phyloP scores from a whole-genome alignment of 495 filamentous ascomycete species.

The Trichoderma asperelloides region DNA sequence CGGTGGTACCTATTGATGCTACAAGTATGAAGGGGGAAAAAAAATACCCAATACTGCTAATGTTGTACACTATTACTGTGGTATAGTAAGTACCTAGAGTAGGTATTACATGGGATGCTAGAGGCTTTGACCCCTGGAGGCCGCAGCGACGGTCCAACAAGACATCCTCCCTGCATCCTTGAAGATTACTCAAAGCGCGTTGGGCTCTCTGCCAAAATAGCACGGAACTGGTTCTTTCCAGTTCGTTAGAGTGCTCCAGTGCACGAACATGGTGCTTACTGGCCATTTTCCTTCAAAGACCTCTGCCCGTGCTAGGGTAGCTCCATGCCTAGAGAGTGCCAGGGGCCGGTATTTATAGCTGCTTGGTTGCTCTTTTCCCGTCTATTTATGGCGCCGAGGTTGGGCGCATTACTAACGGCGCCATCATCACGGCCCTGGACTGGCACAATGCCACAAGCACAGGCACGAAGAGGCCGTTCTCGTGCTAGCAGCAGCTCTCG shows the following conservation, averaged over 20 bases:
- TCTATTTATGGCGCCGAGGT: too few species aligned
- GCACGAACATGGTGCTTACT: not conserved
- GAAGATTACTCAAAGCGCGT: not conserved
- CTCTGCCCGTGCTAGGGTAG: not conserved
- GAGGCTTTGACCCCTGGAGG: not conserved
- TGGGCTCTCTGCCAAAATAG: not conserved
- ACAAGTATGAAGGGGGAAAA: not conserved
- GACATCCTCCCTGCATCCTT: not conserved
- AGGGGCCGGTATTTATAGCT: too few species aligned
- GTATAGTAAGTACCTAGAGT: not conserved
- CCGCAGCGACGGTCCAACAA: not conserved
- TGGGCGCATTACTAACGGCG: too few species aligned
- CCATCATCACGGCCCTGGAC: too few species aligned
- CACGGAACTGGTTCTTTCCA: not conserved
- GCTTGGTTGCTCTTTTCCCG: too few species aligned
- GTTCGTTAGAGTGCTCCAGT: too few species aligned
- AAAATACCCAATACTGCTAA: not conserved
- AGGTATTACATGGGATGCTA: not conserved
- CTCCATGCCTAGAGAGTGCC: too few species aligned
- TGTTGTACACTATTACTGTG: not conserved
- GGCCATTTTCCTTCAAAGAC: not conserved
- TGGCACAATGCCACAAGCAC: too few species aligned
- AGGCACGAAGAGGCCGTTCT: too few species aligned
- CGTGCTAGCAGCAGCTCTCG: too few species aligned
- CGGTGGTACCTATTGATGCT: too few species aligned